Conservation (phyloP, 2,329 filamentous ascomycete species). For the Aspergillus ruber region DNA sequence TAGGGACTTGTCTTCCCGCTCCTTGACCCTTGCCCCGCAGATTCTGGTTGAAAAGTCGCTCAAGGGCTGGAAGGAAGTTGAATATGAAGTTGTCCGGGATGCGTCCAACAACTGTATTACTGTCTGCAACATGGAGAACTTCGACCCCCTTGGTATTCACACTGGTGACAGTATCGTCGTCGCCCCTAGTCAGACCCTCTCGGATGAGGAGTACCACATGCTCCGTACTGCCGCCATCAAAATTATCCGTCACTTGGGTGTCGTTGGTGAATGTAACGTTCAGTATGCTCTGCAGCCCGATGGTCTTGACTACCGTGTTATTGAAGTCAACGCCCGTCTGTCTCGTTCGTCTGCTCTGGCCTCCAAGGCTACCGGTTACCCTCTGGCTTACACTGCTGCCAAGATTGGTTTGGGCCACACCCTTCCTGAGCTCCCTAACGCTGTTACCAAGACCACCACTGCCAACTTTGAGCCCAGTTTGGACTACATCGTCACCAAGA, state of each 20-base stretch:
- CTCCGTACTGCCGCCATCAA: constrained; percentile 95
- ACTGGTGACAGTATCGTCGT: constrained; percentile 99
- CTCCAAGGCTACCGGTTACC: constrained; percentile 97
- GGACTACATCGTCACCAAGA: constrained; percentile 98
- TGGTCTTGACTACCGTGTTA: constrained; percentile 95
- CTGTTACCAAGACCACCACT: constrained; percentile 96
- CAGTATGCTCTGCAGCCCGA: constrained; percentile 96
- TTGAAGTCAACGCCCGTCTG: constrained; percentile 97
- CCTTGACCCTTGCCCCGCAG: constrained; percentile 87
- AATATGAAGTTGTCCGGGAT: constrained; percentile 97
- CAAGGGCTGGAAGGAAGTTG: constrained; percentile 99
- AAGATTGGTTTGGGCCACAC: constrained; percentile 97
- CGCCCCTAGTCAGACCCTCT: constrained; percentile 91
- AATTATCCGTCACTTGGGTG: constrained; percentile 92
- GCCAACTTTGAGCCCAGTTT: constrained; percentile 97
- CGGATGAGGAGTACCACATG: constrained; percentile 99
- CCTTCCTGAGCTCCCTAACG: constrained; percentile 91
- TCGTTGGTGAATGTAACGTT: constrained; percentile 97
- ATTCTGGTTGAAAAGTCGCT: constrained; percentile 97
- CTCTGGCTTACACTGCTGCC: constrained; percentile 91
- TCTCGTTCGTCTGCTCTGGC: constrained; percentile 94
- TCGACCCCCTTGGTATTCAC: constrained; percentile 93
- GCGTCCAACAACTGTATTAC: constrained; percentile 98
- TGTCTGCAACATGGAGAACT: constrained; percentile 99
- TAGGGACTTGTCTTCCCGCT: constrained; percentile 84